These are phyloP conservation scores for Debaryomycetaceae sp. DNA, from an alignment of 1,139 yeast genomes.

Conservation along the genomic window DNA sequence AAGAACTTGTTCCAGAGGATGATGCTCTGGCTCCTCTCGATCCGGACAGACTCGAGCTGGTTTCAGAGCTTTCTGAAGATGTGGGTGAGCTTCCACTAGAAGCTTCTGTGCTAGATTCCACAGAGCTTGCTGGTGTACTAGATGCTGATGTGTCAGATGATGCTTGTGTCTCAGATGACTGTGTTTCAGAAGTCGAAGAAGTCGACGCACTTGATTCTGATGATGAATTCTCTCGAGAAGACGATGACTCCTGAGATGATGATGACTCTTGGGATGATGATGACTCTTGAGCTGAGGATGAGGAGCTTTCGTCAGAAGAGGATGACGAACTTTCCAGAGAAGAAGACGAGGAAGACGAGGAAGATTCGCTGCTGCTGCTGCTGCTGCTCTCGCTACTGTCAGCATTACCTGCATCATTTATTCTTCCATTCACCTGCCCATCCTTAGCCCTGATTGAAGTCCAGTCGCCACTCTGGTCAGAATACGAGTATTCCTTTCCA, in stretches of 20 bases:
- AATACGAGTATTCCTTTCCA: conserved; percentile 36
- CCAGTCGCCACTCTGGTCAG: conserved; percentile 62
- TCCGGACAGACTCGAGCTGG: conserved; percentile 3
- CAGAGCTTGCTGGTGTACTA: conserved; percentile 1
- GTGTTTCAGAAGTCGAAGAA: conserved; percentile 1
- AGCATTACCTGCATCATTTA: conserved; percentile 31
- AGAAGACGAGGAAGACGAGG: conserved; percentile 5
- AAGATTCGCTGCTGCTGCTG: conserved; percentile 2
- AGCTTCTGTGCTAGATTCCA: not conserved
- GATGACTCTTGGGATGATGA: not conserved
- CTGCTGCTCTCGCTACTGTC: not conserved
- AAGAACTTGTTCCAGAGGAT: conserved; percentile 1
- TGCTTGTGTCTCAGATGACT: conserved; percentile 1
- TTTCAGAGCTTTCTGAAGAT: not conserved
- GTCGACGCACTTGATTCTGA: conserved; percentile 1
- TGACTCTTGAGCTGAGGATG: conserved; percentile 1
- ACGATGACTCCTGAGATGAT: not conserved
- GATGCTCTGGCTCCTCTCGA: not conserved
- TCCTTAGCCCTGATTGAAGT: conserved; percentile 59
- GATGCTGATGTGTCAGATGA: conserved; percentile 1
- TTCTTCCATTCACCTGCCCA: conserved; percentile 61
- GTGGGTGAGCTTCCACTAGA: not conserved
- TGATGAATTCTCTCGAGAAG: not conserved
- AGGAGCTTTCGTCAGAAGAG: conserved; percentile 1
- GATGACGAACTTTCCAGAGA: conserved; percentile 4